A percentile compares a stretch with the other conserved stretches of the same genome.
Conservation (phyloP, 306 rosid species). For the Pterocarpus santalinus region DNA sequence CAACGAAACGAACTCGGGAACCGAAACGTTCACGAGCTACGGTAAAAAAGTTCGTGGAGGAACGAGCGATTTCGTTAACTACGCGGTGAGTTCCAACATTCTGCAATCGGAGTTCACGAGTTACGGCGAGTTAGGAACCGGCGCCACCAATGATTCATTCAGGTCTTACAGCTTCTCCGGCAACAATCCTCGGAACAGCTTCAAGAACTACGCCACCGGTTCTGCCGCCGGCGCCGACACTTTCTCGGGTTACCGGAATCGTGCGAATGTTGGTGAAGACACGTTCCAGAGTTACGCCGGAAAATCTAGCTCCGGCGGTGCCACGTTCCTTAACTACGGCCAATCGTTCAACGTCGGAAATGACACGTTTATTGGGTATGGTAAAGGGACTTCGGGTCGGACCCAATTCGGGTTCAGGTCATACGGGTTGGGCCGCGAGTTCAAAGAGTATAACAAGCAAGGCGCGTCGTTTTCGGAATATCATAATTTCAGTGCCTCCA, state of each 20-base stretch:
- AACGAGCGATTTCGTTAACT: constrained; percentile 68
- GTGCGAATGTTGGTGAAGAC: constrained; percentile 80
- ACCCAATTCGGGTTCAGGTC: constrained; percentile 65
- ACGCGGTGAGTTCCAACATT: constrained; percentile 67
- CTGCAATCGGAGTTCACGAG: constrained; percentile 70
- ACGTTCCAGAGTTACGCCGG: constrained; percentile 70
- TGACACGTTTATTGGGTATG: constrained; percentile 84
- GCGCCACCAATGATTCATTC: constrained; percentile 67
- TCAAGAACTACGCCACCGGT: constrained; percentile 66
- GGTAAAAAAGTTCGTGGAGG: constrained; percentile 66
- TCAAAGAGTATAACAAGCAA: constrained; percentile 60
- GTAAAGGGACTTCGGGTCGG: constrained; percentile 61
- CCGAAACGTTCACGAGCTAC: constrained; percentile 70
- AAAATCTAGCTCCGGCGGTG: constrained; percentile 64
- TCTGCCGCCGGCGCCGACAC: constrained; percentile 60
- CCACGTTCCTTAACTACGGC: constrained; percentile 73
- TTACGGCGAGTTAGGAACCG: constrained; percentile 68
- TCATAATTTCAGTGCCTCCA: constrained; percentile 47
- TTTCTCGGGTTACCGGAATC: constrained; percentile 71
- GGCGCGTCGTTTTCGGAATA: constrained; percentile 67
- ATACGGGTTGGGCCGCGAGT: constrained; percentile 73
- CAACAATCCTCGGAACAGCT: constrained; percentile 71
- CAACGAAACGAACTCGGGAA: constrained; percentile 81
- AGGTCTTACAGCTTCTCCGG: constrained; percentile 68
- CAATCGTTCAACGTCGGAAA: constrained; percentile 84